Evolutionary conservation across 73 alveolate genomes (phyloP), one percentile per base, ranked within the genome.

Genomic region (Uronychia setigera): DNA sequence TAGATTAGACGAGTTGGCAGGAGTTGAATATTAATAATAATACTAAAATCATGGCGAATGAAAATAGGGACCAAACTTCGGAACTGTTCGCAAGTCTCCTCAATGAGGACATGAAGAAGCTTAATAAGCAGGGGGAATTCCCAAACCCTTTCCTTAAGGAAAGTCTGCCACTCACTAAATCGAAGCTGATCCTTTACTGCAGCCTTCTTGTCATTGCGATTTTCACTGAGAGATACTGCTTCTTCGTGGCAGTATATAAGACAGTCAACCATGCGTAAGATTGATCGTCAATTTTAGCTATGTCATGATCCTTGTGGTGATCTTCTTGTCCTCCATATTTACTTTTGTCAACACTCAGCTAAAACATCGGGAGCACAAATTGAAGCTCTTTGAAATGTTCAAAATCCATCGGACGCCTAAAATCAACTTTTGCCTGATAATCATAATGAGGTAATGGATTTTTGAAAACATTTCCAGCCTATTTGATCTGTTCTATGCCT

Each of bases 291-390:
- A 46, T 11, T 19, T 19, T 19, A 46, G 67, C 5, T 46, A 46
- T 46, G 67, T 46, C 67, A 46, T 46, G 67, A 46, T 46, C 67
- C 67, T 46, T 5, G 67, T 46, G n/a, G 67, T 46, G 67, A 46
- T 46, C 67, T 46, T 46, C 67, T 19, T 46, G n/a, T 46, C 67
- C 67, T 11, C n/a, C 67, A 5, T 46, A 19, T 46, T 46, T 19
- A 46, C 67, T 11, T 46, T 11, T 46, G 67, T 19, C n/a, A 46
- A 46, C 67, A 46, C 67, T 46, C 67, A 19, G n/a, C 5, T 46
- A 5, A 46, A 46, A 46, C 19, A 46, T 19, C 5, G 19, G 67
- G 67, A 46, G 67, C 5, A 46, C 67, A 46, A 46, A 19, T 5
- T 11, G 19, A 46, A 11, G 67, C 67, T 46, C 19, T 46, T 46